A percentile compares a stretch with the other conserved stretches of the same genome.
phyloP scores from a whole-genome alignment of 2,329 filamentous ascomycete species.

The Pleurostoma richardsiae region DNA sequence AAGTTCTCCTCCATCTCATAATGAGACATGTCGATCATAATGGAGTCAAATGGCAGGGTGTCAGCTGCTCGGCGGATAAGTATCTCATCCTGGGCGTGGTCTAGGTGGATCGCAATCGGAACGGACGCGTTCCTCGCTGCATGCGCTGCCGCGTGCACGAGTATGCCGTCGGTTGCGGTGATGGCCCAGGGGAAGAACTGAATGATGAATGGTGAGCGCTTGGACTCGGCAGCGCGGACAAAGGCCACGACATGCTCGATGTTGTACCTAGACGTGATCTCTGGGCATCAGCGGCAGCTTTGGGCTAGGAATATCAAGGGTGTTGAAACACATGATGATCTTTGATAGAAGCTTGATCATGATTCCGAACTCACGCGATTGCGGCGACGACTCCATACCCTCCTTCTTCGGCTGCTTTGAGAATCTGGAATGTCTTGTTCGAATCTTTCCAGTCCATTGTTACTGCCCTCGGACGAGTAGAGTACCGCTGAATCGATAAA shows the following conservation, averaged over 20 bases:
- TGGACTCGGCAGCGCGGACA: conserved; percentile 42
- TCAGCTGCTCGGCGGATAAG: conserved; percentile 50
- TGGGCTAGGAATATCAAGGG: not conserved
- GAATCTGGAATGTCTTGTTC: conserved; percentile 8
- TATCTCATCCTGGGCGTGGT: conserved; percentile 55
- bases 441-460: conserved; percentile 8
- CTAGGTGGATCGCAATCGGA: conserved; percentile 54
- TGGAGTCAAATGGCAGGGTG: conserved; percentile 54
- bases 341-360: too few species aligned
- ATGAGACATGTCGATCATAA: conserved; percentile 74
- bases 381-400: conserved; percentile 7
- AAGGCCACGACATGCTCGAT: conserved; percentile 56
- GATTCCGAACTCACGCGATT: conserved; percentile 3
- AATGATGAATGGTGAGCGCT: conserved; percentile 60
- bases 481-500: too few species aligned
- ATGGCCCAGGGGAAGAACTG: conserved; percentile 69
- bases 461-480: not conserved
- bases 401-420: conserved; percentile 7
- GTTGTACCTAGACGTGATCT: conserved; percentile 40
- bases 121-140: conserved; percentile 46
- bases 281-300: not conserved
- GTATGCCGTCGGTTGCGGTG: conserved; percentile 49
- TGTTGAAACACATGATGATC: too few species aligned
- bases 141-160: conserved; percentile 44
- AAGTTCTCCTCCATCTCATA: conserved; percentile 69